These are phyloP conservation scores for Serendipita sp. DNA, from an alignment of 768 basidiomycete genomes.

Conservation along the genomic window DNA sequence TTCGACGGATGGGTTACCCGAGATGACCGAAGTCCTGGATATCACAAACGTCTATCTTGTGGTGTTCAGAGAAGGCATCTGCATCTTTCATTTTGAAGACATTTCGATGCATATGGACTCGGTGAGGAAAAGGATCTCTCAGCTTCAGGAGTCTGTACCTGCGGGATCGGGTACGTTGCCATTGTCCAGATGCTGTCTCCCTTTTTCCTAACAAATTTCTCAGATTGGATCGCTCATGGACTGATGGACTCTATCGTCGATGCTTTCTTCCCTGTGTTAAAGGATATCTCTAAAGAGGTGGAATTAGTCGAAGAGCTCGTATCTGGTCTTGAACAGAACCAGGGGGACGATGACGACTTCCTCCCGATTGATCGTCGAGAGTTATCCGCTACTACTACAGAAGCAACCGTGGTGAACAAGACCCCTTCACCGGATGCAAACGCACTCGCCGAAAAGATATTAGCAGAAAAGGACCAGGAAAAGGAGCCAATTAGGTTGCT, in stretches of 20 bases:
- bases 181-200: neutral
- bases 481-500: neutral
- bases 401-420: neutral
- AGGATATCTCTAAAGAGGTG: conserved; percentile 68
- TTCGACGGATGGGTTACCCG: conserved; percentile 20
- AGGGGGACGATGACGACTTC: neutral
- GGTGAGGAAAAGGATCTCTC: conserved; percentile 53
- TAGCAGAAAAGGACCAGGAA: neutral
- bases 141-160: conserved; percentile 42
- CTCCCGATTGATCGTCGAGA: neutral
- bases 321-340: conserved; percentile 8
- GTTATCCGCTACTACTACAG: neutral
- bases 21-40: conserved; percentile 30
- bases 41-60: conserved; percentile 80
- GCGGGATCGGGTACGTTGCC: conserved; percentile 51
- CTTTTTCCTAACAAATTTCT: neutral
- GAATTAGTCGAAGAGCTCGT: conserved; percentile 61
- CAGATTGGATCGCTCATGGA: conserved; percentile 90
- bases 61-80: conserved; percentile 79
- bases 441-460: neutral
- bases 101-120: conserved; percentile 73
- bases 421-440: neutral
- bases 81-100: conserved; percentile 77
- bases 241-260: conserved; percentile 89
- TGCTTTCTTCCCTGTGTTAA: conserved; percentile 74